Percentiles rank a stretch among this genome's conserved stretches.
Evolutionary conservation across 148 eudicot genomes (phyloP).

Genomic region (Camellia lanceoleosa): DNA sequence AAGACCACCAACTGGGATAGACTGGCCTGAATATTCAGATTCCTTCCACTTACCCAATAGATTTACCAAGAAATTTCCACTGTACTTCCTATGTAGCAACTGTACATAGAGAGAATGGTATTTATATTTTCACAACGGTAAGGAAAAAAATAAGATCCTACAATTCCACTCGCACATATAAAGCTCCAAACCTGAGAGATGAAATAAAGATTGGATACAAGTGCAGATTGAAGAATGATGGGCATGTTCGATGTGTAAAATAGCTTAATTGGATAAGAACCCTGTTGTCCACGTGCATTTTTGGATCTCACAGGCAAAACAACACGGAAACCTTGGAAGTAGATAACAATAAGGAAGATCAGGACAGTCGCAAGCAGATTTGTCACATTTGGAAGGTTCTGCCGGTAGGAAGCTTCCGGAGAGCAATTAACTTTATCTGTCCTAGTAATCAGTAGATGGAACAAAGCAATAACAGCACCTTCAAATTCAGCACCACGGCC

Average conservation of each 20-base stretch:
- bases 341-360: slow-evolving; percentile 77
- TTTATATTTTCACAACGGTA: neutral
- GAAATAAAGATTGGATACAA: slow-evolving; percentile 83
- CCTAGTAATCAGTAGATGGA: slow-evolving; percentile 77
- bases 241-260: slow-evolving; percentile 98
- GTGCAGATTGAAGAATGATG: slow-evolving; percentile 87
- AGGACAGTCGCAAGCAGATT: slow-evolving; percentile 76
- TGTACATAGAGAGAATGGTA: slow-evolving; percentile 17
- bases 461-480: slow-evolving; percentile 85
- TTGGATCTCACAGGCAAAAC: slow-evolving; percentile 83
- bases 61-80: slow-evolving; percentile 67
- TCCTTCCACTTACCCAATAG: slow-evolving; percentile 81
- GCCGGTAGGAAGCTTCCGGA: slow-evolving; percentile 82
- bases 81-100: slow-evolving; percentile 65
- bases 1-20: slow-evolving; percentile 90
- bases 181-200: slow-evolving; percentile 62
- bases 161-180: neutral
- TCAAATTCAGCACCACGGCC: slow-evolving; percentile 90
- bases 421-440: slow-evolving; percentile 81
- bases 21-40: slow-evolving; percentile 74
- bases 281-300: slow-evolving; percentile 93
- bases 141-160: neutral
- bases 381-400: slow-evolving; percentile 85
- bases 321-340: slow-evolving; percentile 91
- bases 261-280: slow-evolving; percentile 81